Evolutionary conservation across 2,329 filamentous ascomycete genomes (phyloP).

Genomic region (Scedosporium boydii): DNA sequence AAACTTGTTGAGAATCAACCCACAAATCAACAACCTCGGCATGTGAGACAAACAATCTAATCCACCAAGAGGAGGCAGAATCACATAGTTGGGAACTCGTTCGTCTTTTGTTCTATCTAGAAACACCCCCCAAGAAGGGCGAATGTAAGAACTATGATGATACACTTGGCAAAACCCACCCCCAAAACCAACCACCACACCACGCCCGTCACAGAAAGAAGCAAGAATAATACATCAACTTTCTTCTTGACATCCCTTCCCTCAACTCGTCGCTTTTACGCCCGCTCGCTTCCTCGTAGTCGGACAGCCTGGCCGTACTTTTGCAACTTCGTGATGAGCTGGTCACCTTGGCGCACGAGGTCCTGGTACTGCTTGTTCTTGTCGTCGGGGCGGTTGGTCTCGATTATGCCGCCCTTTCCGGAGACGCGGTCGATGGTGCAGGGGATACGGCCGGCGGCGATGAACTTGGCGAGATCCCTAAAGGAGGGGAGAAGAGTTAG

Average conservation of each 20-base stretch:
- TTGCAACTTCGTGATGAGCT: constrained; percentile 96
- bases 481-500: neutral
- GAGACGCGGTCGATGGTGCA: constrained; percentile 97
- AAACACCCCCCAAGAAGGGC: neutral
- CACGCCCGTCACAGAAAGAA: neutral
- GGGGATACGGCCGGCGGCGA: constrained; percentile 84
- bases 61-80: too few species aligned
- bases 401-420: constrained; percentile 81
- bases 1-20: too few species aligned
- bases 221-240: neutral
- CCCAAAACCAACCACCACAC: too few species aligned
- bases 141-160: neutral
- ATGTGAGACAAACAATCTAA: too few species aligned
- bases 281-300: constrained; percentile 87
- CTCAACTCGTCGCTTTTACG: constrained; percentile 35
- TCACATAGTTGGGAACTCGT: too few species aligned
- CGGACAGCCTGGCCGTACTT: constrained; percentile 97
- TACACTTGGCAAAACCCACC: neutral
- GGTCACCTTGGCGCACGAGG: constrained; percentile 93
- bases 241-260: neutral
- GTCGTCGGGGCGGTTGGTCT: constrained; percentile 94
- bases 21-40: too few species aligned
- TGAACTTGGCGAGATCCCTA: constrained; percentile 93
- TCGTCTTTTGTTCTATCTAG: neutral
- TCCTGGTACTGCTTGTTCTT: constrained; percentile 99